phyloP scores from a whole-genome alignment of 2,329 filamentous ascomycete genomes.

The Pyrenochaeta sp. region DNA sequence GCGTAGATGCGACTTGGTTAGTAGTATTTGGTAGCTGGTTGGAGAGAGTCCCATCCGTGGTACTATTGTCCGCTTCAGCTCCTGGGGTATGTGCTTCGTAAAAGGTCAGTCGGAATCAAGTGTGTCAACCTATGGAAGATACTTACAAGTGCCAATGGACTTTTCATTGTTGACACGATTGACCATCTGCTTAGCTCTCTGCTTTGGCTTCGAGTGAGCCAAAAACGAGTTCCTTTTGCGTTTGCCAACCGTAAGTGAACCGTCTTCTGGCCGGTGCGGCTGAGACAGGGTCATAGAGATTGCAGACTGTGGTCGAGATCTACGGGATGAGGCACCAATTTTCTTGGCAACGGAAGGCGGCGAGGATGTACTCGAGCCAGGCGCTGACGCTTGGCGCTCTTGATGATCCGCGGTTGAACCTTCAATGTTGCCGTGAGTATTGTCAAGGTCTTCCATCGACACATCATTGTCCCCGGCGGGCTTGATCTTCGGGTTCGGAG shows the following conservation, averaged over 20 bases:
- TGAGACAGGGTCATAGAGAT: not conserved
- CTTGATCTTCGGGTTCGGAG: no score
- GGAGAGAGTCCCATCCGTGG: not conserved
- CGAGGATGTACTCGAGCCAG: not conserved
- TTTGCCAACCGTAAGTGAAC: no score
- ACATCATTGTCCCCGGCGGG: not conserved
- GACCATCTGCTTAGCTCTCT: no score
- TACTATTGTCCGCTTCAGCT: no score
- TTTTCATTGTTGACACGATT: no score
- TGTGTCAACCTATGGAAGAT: no score
- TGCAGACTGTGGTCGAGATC: not conserved
- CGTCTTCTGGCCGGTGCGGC: no score
- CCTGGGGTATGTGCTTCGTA: no score
- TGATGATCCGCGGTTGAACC: not conserved
- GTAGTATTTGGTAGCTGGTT: not conserved
- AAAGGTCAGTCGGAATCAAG: no score
- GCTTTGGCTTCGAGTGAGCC: no score
- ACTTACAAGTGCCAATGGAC: no score
- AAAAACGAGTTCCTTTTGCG: no score
- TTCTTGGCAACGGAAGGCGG: not conserved
- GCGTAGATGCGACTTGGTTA: not conserved
- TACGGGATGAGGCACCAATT: not conserved
- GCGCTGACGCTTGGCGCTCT: not conserved
- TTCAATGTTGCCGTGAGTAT: not conserved
- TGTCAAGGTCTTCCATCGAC: not conserved